Evolutionary conservation across 169 alveolate genomes (phyloP).

Genomic region (Cryptosporidium ubiquitum): DNA sequence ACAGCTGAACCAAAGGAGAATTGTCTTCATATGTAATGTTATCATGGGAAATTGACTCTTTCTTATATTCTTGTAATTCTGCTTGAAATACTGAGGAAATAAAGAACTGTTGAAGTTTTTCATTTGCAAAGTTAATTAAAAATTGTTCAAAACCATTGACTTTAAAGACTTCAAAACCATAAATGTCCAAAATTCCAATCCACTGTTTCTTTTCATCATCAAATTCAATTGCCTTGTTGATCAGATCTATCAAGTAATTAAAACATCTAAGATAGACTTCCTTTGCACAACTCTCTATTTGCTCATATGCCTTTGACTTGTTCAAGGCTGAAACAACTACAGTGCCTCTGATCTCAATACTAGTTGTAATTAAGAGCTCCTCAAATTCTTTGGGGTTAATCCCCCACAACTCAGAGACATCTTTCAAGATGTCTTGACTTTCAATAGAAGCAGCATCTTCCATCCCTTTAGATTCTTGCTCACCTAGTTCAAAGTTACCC

Average conservation of each 20-base stretch:
- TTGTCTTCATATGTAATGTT: conserved; percentile 70
- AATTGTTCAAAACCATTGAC: conserved; percentile 97
- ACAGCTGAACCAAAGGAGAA: conserved; percentile 38
- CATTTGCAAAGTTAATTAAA: conserved; percentile 98
- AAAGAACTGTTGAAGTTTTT: conserved; percentile 94
- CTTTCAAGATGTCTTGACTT: conserved; percentile 34
- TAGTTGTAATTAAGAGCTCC: conserved; percentile 50
- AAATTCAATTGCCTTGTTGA: conserved; percentile 81
- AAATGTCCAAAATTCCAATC: conserved; percentile 97
- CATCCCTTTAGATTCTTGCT: conserved; percentile 63
- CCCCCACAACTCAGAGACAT: conserved; percentile 65
- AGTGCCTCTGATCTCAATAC: conserved; percentile 64
- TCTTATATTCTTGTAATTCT: conserved; percentile 87
- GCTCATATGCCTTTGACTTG: conserved; percentile 75
- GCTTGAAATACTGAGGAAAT: conserved; percentile 92
- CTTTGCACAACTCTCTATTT: conserved; percentile 78
- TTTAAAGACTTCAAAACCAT: conserved; percentile 97
- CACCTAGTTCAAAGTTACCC: conserved; percentile 77
- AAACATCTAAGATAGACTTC: conserved; percentile 84
- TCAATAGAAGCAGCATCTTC: conserved; percentile 64
- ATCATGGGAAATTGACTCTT: conserved; percentile 78
- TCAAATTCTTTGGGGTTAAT: conserved; percentile 35
- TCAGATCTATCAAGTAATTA: conserved; percentile 81
- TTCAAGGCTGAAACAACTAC: conserved; percentile 61
- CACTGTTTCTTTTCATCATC: conserved; percentile 80